These are phyloP conservation scores for Pouteria glomerata DNA, from an alignment of 148 eudicot genomes.

Conservation along the genomic window DNA sequence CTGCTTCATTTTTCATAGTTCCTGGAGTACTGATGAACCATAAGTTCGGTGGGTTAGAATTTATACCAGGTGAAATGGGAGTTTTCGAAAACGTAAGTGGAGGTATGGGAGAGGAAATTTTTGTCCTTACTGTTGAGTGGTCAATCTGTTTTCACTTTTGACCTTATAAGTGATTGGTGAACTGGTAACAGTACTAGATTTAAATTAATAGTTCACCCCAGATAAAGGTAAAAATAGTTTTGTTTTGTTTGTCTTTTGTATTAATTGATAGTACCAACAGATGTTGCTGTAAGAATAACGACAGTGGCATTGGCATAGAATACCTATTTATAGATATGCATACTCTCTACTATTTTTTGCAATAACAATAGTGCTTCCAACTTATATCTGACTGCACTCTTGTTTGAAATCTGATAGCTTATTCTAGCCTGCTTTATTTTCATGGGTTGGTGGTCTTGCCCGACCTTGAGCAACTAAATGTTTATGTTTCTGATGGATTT, in stretches of 20 bases:
- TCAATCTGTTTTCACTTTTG: background rate
- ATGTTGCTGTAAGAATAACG: background rate
- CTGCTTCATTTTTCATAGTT: too few species aligned
- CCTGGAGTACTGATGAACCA: background rate
- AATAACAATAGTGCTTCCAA: too few species aligned
- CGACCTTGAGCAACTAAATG: background rate
- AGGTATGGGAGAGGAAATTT: background rate
- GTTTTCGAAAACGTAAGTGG: background rate
- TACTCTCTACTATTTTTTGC: too few species aligned
- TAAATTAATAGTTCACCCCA: too few species aligned
- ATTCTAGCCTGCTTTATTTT: background rate
- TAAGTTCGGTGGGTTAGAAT: background rate
- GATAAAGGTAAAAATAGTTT: too few species aligned
- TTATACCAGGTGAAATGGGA: background rate
- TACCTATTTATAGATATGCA: background rate
- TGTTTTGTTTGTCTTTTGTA: background rate
- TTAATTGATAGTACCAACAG: background rate
- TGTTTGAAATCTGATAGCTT: background rate
- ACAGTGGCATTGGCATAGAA: background rate
- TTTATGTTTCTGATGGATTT: background rate
- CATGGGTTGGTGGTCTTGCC: background rate
- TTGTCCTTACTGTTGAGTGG: background rate
- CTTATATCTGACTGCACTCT: background rate
- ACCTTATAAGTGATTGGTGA: too few species aligned
- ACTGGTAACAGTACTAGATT: too few species aligned